These are phyloP conservation scores for Puccinia triticina DNA, from an alignment of 1,284 basidiomycete species.

Conservation along the genomic window DNA sequence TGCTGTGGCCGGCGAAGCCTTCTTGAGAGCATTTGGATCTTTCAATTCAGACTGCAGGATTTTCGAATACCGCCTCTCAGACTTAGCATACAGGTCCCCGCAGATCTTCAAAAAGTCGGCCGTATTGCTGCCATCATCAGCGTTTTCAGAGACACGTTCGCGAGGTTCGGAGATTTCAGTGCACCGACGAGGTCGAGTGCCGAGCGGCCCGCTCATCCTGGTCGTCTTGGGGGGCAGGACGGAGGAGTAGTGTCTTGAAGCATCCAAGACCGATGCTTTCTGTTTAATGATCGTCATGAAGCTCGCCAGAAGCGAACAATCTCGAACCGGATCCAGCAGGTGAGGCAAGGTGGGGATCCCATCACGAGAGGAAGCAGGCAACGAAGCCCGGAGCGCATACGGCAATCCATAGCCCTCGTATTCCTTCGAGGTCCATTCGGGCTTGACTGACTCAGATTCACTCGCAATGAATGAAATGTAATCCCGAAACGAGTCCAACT, in stretches of 20 bases:
- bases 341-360: conserved; percentile 57
- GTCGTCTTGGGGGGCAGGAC: background rate
- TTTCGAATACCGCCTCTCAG: conserved; percentile 80
- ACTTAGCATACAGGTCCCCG: conserved; percentile 68
- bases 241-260: conserved; percentile 7
- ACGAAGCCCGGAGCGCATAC: conserved; percentile 52
- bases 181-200: background rate
- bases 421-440: conserved; percentile 57
- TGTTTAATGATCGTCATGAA: background rate
- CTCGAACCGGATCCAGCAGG: conserved; percentile 56
- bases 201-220: background rate
- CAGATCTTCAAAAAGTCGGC: conserved; percentile 46
- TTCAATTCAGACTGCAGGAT: conserved; percentile 71
- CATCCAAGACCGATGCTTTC: background rate
- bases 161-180: background rate
- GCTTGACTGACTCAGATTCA: conserved; percentile 44
- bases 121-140: background rate
- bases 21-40: conserved; percentile 69
- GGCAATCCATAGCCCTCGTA: conserved; percentile 56
- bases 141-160: no score
- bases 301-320: conserved; percentile 54
- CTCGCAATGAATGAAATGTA: conserved; percentile 73
- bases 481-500: conserved; percentile 66
- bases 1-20: no score
- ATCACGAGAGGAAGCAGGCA: conserved; percentile 55